These are phyloP conservation scores for Collybiopsis confluens DNA, from an alignment of 768 basidiomycete species.

Conservation along the genomic window DNA sequence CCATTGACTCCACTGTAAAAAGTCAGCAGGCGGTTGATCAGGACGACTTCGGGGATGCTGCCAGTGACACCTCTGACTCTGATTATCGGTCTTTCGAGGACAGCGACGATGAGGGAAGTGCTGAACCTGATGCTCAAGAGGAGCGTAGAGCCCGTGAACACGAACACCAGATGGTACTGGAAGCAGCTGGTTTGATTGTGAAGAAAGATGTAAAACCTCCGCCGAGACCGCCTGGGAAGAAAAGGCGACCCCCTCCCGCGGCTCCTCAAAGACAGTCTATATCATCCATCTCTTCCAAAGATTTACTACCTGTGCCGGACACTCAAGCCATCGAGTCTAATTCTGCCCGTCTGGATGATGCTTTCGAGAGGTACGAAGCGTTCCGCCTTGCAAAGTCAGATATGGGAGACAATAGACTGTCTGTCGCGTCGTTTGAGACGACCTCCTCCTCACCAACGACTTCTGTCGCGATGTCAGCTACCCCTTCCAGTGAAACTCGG, in stretches of 20 bases:
- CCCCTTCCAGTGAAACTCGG: constrained; percentile 28
- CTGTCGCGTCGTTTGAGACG: constrained; percentile 59
- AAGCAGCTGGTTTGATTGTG: constrained; percentile 83
- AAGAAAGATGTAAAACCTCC: constrained; percentile 55
- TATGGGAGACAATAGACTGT: constrained; percentile 47
- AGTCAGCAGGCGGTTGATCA: constrained; percentile 19
- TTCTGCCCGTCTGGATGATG: constrained; percentile 63
- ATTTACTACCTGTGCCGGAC: constrained; percentile 51
- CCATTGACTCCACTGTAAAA: no score
- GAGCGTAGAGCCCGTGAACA: constrained; percentile 55
- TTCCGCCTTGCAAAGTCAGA: constrained; percentile 53
- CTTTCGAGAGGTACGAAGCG: constrained; percentile 86
- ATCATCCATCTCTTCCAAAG: constrained; percentile 32
- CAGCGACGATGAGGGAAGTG: constrained; percentile 31
- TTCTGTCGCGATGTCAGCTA: constrained; percentile 24
- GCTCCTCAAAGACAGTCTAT: constrained; percentile 34
- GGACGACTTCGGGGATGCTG: constrained; percentile 21
- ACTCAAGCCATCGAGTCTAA: constrained; percentile 29
- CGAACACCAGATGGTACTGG: constrained; percentile 79
- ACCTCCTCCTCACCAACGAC: constrained; percentile 38
- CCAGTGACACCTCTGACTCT: constrained; percentile 23
- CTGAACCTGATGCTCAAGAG: constrained; percentile 39
- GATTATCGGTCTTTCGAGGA: constrained; percentile 39
- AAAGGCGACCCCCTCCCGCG: constrained; percentile 44
- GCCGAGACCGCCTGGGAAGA: constrained; percentile 31